These are phyloP conservation scores for Saposhnikovia divaricata DNA, from an alignment of 129 eudicot species.

Conservation along the genomic window DNA sequence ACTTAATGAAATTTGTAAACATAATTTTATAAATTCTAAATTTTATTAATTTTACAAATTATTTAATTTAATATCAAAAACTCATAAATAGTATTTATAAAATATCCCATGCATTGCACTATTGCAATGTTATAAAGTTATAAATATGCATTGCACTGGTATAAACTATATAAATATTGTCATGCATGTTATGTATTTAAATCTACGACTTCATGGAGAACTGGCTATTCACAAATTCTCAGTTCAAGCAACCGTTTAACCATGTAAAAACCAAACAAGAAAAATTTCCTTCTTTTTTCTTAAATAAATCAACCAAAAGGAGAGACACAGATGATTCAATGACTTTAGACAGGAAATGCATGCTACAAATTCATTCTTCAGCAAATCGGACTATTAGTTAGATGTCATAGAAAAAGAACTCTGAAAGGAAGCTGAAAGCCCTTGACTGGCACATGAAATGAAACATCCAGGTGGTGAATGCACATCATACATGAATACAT, in stretches of 20 bases:
- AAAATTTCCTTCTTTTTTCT: neutral
- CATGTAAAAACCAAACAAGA: neutral
- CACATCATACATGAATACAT: slow-evolving; percentile 86
- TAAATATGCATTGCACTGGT: too few relatives aligned
- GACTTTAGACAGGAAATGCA: slow-evolving; percentile 46
- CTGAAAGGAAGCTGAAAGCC: slow-evolving; percentile 83
- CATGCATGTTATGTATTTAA: too few relatives aligned
- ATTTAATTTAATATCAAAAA: too few relatives aligned
- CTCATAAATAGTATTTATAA: too few relatives aligned
- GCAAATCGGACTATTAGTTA: slow-evolving; percentile 78
- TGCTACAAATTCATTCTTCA: slow-evolving; percentile 74
- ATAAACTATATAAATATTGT: too few relatives aligned
- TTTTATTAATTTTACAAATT: too few relatives aligned
- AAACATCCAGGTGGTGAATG: slow-evolving; percentile 97
- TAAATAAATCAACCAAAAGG: slow-evolving; percentile 71
- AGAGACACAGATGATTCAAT: slow-evolving; percentile 90
- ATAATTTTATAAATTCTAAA: too few relatives aligned
- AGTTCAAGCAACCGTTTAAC: neutral
- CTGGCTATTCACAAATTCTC: neutral
- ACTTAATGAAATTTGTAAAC: too few relatives aligned
- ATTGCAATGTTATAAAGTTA: too few relatives aligned
- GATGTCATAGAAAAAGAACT: slow-evolving; percentile 65
- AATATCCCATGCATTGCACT: too few relatives aligned
- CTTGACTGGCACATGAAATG: slow-evolving; percentile 72
- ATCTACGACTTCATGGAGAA: neutral